phyloP scores from a whole-genome alignment of 1,284 basidiomycete species.

The Coniophora puteana region DNA sequence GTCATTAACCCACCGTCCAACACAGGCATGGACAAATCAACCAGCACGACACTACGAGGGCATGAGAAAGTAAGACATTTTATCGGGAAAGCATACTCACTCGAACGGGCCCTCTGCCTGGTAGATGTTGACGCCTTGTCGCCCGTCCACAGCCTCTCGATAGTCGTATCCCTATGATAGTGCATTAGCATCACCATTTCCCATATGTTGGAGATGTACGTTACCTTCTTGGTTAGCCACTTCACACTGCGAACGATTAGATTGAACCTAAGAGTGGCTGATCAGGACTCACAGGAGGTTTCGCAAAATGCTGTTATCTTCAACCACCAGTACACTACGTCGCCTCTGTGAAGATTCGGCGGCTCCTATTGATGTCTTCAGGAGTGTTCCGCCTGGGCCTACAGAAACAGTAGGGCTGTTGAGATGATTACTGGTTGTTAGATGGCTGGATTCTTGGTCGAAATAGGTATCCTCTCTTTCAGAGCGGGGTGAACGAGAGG shows the following conservation, averaged over 20 bases:
- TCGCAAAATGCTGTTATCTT: constrained; percentile 78
- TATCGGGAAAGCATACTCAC: constrained; percentile 42
- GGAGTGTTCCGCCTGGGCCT: constrained; percentile 55
- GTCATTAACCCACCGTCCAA: constrained; percentile 61
- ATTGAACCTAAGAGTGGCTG: constrained; percentile 10
- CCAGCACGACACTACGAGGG: constrained; percentile 64
- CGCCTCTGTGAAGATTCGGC: constrained; percentile 34
- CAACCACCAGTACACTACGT: constrained; percentile 74
- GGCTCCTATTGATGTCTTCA: constrained; percentile 56
- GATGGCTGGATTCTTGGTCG: too few species aligned
- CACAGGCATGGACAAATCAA: constrained; percentile 92
- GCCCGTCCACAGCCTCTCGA: constrained; percentile 79
- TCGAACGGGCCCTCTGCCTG: constrained; percentile 67
- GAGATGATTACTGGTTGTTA: constrained; percentile 1
- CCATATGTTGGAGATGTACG: constrained; percentile 3
- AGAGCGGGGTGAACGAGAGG: constrained; percentile 13
- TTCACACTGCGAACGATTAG: constrained; percentile 52
- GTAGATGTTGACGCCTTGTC: constrained; percentile 81
- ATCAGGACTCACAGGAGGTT: constrained; percentile 55
- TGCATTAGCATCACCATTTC: constrained; percentile 9
- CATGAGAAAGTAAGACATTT: constrained; percentile 11
- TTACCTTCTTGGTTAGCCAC: constrained; percentile 74
- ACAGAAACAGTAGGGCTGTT: constrained; percentile 50
- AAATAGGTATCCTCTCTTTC: too few species aligned
- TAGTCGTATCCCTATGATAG: constrained; percentile 66